Conservation (phyloP, 192 early-diverging fungal genomes). For the Spizellomyces punctatus region DNA sequence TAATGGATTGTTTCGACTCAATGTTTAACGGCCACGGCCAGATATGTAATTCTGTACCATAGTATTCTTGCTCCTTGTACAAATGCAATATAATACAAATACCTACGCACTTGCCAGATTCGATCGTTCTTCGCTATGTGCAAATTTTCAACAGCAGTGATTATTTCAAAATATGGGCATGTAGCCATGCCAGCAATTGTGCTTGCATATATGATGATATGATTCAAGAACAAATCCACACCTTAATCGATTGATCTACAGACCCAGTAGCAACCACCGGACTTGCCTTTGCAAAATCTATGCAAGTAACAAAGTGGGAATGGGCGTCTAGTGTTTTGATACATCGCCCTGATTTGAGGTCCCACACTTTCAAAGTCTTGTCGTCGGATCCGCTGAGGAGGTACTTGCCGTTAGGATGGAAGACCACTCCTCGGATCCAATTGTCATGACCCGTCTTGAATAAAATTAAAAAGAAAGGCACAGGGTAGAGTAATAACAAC, state of each 20-base stretch:
- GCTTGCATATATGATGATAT: too few relatives aligned
- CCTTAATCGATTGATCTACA: slow-evolving; percentile 75
- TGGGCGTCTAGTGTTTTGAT: slow-evolving; percentile 84
- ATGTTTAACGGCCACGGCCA: too few relatives aligned
- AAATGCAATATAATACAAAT: too few relatives aligned
- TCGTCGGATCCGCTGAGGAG: slow-evolving; percentile 87
- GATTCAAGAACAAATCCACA: slow-evolving; percentile 54
- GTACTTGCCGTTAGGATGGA: slow-evolving; percentile 83
- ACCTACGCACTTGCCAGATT: too few relatives aligned
- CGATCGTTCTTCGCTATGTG: too few relatives aligned
- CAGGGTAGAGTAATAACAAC: too few relatives aligned
- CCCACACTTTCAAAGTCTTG: slow-evolving; percentile 89
- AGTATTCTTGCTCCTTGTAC: too few relatives aligned
- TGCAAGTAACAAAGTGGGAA: slow-evolving; percentile 85
- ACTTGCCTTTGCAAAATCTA: slow-evolving; percentile 56
- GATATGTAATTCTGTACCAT: too few relatives aligned
- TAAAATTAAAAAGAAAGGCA: slow-evolving; percentile 30
- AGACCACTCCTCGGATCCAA: slow-evolving; percentile 70
- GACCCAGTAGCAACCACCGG: slow-evolving; percentile 84
- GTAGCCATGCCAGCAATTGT: too few relatives aligned
- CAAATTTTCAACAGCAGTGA: too few relatives aligned
- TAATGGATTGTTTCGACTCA: too few relatives aligned
- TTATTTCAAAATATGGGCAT: too few relatives aligned
- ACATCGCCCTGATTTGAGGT: slow-evolving; percentile 75
- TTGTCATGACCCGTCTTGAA: slow-evolving; percentile 28